Evolutionary conservation across 306 rosid species (phyloP).

Genomic region (Mimosa bimucronata): DNA sequence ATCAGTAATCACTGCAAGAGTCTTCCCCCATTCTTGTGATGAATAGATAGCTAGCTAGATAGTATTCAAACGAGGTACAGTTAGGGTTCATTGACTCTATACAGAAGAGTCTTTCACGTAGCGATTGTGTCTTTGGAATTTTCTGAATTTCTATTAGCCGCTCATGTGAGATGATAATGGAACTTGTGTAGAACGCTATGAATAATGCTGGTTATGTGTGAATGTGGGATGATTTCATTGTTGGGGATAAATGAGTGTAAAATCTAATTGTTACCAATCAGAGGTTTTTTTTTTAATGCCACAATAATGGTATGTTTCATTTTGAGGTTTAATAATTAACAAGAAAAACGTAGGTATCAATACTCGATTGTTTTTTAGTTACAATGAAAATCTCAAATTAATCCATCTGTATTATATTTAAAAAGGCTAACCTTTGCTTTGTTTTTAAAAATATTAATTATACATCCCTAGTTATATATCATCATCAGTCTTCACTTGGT

Average conservation of each 20-base stretch:
- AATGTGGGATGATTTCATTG: background rate
- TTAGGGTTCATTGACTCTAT: background rate
- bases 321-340: background rate
- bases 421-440: background rate
- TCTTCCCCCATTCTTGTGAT: background rate
- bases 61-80: background rate
- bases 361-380: background rate
- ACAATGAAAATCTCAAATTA: background rate
- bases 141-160: conserved; percentile 13
- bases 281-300: background rate
- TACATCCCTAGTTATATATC: background rate
- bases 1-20: background rate
- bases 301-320: background rate
- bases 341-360: background rate
- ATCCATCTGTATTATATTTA: background rate
- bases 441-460: background rate
- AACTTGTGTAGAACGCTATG: conserved; percentile 35
- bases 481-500: background rate
- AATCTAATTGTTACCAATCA: background rate
- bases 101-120: conserved; percentile 1
- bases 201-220: conserved; percentile 29
- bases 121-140: conserved; percentile 30
- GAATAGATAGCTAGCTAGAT: background rate
- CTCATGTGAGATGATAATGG: conserved; percentile 15
- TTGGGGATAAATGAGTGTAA: background rate